phyloP scores from a whole-genome alignment of 305 asterid genomes.

The Fraxinus sp. region DNA sequence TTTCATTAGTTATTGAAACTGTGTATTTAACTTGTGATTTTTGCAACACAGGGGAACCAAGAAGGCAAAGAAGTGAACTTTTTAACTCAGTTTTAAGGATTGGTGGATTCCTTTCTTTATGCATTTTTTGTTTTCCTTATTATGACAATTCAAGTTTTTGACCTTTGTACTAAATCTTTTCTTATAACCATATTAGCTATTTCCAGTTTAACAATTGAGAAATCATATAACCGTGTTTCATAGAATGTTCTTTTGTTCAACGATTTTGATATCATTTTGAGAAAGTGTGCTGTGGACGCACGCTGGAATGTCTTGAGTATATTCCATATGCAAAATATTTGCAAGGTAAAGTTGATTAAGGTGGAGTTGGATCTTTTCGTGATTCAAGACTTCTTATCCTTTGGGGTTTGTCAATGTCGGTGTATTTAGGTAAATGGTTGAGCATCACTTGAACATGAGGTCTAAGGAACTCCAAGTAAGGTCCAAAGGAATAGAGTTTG shows the following conservation, averaged over 20 bases:
- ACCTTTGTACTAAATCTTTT: constrained; percentile 2
- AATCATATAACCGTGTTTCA: background rate
- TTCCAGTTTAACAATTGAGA: background rate
- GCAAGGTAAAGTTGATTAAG: no score
- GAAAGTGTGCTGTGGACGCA: background rate
- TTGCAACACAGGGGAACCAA: constrained; percentile 53
- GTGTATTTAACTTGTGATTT: background rate
- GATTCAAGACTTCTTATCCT: no score
- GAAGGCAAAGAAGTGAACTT: constrained; percentile 67
- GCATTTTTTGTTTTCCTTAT: constrained; percentile 34
- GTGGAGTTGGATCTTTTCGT: no score
- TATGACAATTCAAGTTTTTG: constrained; percentile 22
- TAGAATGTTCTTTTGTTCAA: background rate
- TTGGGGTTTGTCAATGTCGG: no score
- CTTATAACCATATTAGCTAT: background rate
- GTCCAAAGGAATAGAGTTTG: background rate
- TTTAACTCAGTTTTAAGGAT: constrained; percentile 20
- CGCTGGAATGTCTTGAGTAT: no score
- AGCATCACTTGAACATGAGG: background rate
- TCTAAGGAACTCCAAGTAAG: background rate
- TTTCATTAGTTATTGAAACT: background rate
- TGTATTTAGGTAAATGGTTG: no score
- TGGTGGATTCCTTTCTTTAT: constrained; percentile 3
- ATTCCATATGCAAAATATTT: background rate
- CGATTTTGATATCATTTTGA: background rate